A percentile compares a stretch with the other conserved stretches of the same genome.
These are phyloP conservation scores for Boletus reticuloceps DNA, from an alignment of 768 basidiomycete genomes.

Conservation along the genomic window DNA sequence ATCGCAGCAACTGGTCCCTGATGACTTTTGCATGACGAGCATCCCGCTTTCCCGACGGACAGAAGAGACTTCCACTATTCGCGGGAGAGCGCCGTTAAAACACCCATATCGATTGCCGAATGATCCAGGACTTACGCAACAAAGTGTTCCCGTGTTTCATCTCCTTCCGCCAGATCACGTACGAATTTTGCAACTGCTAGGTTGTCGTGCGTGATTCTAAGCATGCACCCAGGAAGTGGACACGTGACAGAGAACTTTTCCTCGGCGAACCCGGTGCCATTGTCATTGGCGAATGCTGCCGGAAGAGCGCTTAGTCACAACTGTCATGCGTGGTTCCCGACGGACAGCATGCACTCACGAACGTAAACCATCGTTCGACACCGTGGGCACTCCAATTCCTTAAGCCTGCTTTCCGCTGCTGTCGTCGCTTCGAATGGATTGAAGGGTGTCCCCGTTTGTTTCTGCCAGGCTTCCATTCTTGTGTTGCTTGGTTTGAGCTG, in stretches of 20 bases:
- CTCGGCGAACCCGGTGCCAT: slow-evolving; percentile 50
- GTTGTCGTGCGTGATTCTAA: slow-evolving; percentile 40
- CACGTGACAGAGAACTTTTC: slow-evolving; percentile 38
- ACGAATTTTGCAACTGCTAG: slow-evolving; percentile 45
- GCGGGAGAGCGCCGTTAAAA: not conserved
- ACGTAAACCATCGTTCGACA: slow-evolving; percentile 29
- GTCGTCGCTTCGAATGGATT: slow-evolving; percentile 37
- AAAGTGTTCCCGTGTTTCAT: slow-evolving; percentile 16
- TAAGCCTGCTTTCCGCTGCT: slow-evolving; percentile 16
- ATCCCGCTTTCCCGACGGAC: slow-evolving; percentile 27
- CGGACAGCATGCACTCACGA: slow-evolving; percentile 27
- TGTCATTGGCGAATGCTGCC: slow-evolving; percentile 39
- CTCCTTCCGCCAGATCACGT: slow-evolving; percentile 34
- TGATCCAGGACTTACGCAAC: slow-evolving; percentile 36
- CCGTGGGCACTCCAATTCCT: slow-evolving; percentile 34
- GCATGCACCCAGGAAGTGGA: slow-evolving; percentile 35
- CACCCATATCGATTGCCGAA: not conserved
- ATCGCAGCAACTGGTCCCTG: slow-evolving; percentile 26
- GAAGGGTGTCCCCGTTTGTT: slow-evolving; percentile 27
- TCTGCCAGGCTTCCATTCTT: slow-evolving; percentile 21
- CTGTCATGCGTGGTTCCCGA: not conserved
- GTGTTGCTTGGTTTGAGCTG: slow-evolving; percentile 13
- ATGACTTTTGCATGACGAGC: slow-evolving; percentile 25
- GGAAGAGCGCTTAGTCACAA: not conserved
- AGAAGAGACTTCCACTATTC: slow-evolving; percentile 36